Conservation (phyloP, 345 rosid genomes). For the Ailanthus altissimus region DNA sequence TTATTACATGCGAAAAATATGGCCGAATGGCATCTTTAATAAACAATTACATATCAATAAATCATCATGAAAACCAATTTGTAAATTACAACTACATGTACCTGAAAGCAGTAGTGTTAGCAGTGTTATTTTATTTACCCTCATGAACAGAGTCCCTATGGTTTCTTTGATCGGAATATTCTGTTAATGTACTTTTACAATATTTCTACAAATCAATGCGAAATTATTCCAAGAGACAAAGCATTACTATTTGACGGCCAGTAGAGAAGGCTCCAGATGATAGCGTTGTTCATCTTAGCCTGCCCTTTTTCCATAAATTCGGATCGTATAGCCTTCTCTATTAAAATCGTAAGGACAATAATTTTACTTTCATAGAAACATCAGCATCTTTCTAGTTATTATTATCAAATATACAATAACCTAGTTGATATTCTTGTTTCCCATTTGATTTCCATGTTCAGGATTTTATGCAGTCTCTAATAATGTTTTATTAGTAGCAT, state of each 20-base stretch:
- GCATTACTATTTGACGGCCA: slow-evolving; percentile 6
- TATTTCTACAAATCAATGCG: neutral
- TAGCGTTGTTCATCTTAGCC: neutral
- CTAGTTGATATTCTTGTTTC: neutral
- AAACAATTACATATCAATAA: too few relatives aligned
- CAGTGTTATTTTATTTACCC: neutral
- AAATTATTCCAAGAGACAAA: slow-evolving; percentile 13
- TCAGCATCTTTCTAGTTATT: neutral
- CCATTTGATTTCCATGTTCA: neutral
- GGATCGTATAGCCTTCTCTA: neutral
- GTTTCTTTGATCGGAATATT: neutral
- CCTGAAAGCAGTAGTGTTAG: neutral
- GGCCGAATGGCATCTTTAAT: too few relatives aligned
- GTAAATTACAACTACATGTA: too few relatives aligned
- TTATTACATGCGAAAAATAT: too few relatives aligned
- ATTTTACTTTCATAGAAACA: neutral
- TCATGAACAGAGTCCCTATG: neutral
- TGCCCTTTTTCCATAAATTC: neutral
- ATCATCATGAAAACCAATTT: too few relatives aligned
- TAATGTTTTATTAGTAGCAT: slow-evolving; percentile 16
- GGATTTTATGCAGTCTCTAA: neutral
- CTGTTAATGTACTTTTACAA: neutral
- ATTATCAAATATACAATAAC: neutral
- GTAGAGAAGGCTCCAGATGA: neutral
- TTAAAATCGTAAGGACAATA: neutral